phyloP scores from a whole-genome alignment of 2,329 filamentous ascomycete species.

The Colletotrichum sp. region DNA sequence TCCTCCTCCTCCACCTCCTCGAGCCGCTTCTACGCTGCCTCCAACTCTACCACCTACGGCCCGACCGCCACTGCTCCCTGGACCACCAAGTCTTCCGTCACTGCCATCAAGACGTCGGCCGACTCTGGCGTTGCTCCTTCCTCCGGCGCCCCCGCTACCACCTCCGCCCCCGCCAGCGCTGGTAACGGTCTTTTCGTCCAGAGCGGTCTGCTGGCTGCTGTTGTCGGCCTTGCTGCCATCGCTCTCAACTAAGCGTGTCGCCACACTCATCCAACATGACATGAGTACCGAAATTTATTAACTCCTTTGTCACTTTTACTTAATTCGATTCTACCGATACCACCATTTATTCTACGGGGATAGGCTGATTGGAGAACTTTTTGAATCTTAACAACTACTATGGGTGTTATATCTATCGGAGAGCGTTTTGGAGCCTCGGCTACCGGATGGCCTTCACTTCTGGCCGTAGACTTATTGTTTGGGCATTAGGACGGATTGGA shows the following conservation, averaged over 20 bases:
- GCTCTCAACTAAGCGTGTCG: slow-evolving; percentile 31
- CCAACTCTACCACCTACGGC: slow-evolving; percentile 36
- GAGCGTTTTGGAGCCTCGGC: slow-evolving; percentile 9
- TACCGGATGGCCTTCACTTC: slow-evolving; percentile 22
- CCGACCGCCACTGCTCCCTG: slow-evolving; percentile 26
- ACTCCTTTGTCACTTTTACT: slow-evolving; percentile 10
- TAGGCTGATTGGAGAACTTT: slow-evolving; percentile 27
- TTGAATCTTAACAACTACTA: not conserved
- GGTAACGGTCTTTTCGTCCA: slow-evolving; percentile 39
- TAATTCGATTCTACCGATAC: slow-evolving; percentile 20
- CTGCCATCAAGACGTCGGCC: slow-evolving; percentile 20
- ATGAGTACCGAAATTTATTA: not conserved
- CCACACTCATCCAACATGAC: slow-evolving; percentile 27
- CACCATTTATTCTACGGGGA: slow-evolving; percentile 29
- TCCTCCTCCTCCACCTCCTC: slow-evolving; percentile 4
- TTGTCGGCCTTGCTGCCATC: slow-evolving; percentile 40
- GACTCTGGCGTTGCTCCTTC: slow-evolving; percentile 14
- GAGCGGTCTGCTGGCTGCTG: slow-evolving; percentile 43
- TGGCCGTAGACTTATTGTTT: slow-evolving; percentile 9
- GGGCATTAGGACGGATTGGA: not conserved
- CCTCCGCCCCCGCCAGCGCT: slow-evolving; percentile 33
- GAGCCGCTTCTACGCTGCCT: slow-evolving; percentile 31
- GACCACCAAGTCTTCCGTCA: slow-evolving; percentile 26
- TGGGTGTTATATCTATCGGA: not conserved
- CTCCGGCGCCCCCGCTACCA: slow-evolving; percentile 26